These are phyloP conservation scores for Lolium multiflorum DNA, from an alignment of 176 grass and related monocot species.

Conservation along the genomic window DNA sequence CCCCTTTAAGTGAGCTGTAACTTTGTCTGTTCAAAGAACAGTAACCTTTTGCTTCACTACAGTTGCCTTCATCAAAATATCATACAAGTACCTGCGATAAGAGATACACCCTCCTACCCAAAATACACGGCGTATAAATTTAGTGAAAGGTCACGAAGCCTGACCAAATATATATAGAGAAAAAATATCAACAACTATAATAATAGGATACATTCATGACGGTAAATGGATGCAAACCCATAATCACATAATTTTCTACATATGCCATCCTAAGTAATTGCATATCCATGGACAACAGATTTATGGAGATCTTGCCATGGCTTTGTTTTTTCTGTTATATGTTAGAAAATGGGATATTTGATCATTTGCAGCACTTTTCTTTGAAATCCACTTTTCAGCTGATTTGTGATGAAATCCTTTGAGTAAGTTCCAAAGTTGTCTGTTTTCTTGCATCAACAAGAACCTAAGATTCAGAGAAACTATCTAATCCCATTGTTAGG, in stretches of 20 bases:
- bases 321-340: no score
- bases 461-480: neutral
- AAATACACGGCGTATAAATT: no score
- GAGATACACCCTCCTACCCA: neutral
- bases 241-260: no score
- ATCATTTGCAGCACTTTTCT: no score
- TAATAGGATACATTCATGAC: no score
- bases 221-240: no score
- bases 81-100: constrained; percentile 82
- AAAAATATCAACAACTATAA: no score
- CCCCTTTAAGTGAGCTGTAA: constrained; percentile 95
- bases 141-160: no score
- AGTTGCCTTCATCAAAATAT: constrained; percentile 82
- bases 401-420: constrained; percentile 92
- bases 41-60: constrained; percentile 79
- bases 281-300: neutral
- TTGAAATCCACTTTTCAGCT: constrained; percentile 41
- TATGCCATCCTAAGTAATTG: no score
- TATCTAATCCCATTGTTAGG: neutral
- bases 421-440: constrained; percentile 91
- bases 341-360: neutral
- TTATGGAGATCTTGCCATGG: no score
- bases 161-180: no score
- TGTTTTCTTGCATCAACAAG: constrained; percentile 72
- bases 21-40: constrained; percentile 90